These are phyloP conservation scores for cucumber (Cucumis sativus) DNA, from an alignment of 306 rosid genomes.

Conservation along the genomic window DNA sequence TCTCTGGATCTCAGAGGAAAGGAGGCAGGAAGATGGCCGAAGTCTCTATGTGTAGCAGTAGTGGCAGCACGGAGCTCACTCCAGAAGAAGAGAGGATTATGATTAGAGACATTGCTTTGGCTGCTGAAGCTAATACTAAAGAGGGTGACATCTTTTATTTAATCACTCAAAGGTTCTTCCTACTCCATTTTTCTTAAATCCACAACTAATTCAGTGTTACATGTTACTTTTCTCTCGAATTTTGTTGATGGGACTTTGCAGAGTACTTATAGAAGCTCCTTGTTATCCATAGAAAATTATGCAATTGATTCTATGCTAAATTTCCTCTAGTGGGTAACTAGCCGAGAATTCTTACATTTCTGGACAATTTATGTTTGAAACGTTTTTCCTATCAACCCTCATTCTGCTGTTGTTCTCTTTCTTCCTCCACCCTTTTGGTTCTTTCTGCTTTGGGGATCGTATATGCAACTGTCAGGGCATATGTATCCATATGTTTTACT, in stretches of 20 bases:
- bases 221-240: no score
- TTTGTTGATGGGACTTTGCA: no score
- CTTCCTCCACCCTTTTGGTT: neutral
- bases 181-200: neutral
- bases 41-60: constrained; percentile 43
- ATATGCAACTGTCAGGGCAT: neutral
- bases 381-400: neutral
- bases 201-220: neutral
- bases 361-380: neutral
- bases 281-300: neutral
- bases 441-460: neutral
- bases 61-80: constrained; percentile 38
- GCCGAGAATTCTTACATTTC: neutral
- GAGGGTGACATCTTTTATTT: constrained; percentile 77
- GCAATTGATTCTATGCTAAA: neutral
- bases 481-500: neutral
- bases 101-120: constrained; percentile 81
- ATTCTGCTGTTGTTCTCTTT: neutral
- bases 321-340: neutral
- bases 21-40: constrained; percentile 34
- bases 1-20: constrained; percentile 4
- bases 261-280: no score
- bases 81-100: constrained; percentile 86
- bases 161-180: constrained; percentile 69
- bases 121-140: constrained; percentile 68